Evolutionary conservation across 1,139 yeast species (phyloP).

Genomic region (Saccharomyces pastorianus): DNA sequence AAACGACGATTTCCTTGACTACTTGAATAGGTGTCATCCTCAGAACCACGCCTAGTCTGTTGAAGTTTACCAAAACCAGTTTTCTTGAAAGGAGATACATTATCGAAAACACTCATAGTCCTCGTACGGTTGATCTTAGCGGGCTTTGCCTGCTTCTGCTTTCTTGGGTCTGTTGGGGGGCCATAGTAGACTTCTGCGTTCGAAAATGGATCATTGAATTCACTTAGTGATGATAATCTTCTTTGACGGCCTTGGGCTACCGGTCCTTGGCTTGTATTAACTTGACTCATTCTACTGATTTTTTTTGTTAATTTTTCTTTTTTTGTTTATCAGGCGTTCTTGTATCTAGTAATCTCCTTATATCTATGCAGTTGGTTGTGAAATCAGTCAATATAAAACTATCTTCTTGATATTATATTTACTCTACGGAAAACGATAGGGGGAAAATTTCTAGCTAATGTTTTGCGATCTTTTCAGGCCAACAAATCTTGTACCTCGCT

Average conservation of each 20-base stretch:
- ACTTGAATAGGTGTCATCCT: slow-evolving; percentile 45
- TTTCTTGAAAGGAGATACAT: slow-evolving; percentile 22
- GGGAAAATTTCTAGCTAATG: neutral
- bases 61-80: slow-evolving; percentile 14
- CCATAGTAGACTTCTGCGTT: slow-evolving; percentile 67
- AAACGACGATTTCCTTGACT: slow-evolving; percentile 44
- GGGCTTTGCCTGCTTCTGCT: slow-evolving; percentile 9
- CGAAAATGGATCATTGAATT: slow-evolving; percentile 50
- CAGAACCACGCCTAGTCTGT: slow-evolving; percentile 52
- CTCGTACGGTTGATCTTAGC: slow-evolving; percentile 16
- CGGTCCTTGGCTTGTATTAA: neutral
- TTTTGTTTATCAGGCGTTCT: neutral
- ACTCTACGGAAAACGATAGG: neutral
- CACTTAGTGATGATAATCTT: slow-evolving; percentile 25
- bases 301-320: neutral
- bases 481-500: neutral
- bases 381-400: neutral
- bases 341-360: neutral
- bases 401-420: neutral
- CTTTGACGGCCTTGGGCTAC: slow-evolving; percentile 15
- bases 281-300: neutral
- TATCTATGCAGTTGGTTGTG: neutral
- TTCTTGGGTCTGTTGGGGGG: slow-evolving; percentile 48
- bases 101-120: slow-evolving; percentile 37
- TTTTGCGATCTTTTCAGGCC: neutral